Base-by-base conservation (phyloP, 2,329 filamentous ascomycete species). In the Dendryphion nanum region DNA sequence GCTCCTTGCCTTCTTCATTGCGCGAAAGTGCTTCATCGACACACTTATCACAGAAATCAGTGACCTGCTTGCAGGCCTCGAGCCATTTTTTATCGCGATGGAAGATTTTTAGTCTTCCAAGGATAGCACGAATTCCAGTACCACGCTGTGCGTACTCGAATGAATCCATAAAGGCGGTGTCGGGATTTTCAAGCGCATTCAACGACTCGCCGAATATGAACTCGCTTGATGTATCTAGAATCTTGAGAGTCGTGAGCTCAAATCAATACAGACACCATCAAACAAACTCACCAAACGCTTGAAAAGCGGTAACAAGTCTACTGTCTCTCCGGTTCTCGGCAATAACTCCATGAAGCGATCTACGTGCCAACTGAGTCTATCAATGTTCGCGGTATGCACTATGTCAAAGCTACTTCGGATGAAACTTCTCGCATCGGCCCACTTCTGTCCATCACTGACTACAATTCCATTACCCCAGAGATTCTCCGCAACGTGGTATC, bases 181-280 rank as follows among this genome's bases (percentile, higher is more conserved):
- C 38, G 13, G 35, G 21, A 24, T 37, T 8, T 12, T 37, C 20
- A 4, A 47, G 21, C 8, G 38, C 35, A 18, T 42, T 34, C 4
- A 47, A n/a, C 4, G 38, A 35, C 15, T 44, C 8, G 3, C 44
- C 44, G 16, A 47, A 47, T 26, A 44, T 41, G 24, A 46, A 46
- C 17, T 43, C 40, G 15, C 36, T 43, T 16, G 40, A 40, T 2
- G 43, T 40, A 31, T 46, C 43, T 12, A 46, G 30, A n/a, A 37
- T 37, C 43, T 46, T 18, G 10, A 3, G 10, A 14, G 10, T 15
- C 8, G 12, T 30, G 4, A 17, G 8, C 16, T 8, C 10, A 8
- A 16, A 30, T 15, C 2, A 10, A 30, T 30, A 16, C 12, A 30
- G 10, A 16, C 10, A 14, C 13, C 15, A 8, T 30, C 10, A 8